Conservation (phyloP, 2,329 filamentous ascomycete genomes). For the Lasiodiplodia theobromae region DNA sequence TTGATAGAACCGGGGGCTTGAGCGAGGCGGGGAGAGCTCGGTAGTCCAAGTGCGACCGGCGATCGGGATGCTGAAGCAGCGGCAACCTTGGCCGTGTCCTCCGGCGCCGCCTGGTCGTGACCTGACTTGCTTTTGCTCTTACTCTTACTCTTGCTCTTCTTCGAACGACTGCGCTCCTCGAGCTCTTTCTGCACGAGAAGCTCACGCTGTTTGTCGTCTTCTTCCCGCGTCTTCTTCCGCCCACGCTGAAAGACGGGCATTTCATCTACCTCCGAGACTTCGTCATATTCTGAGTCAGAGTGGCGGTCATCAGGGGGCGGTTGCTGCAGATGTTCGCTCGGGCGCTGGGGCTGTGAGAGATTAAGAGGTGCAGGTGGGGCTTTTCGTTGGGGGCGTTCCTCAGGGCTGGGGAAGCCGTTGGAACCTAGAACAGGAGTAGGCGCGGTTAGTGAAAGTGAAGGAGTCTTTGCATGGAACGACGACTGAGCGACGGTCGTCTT, state of each 20-base stretch:
- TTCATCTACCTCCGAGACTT: constrained; percentile 70
- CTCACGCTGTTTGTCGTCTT: constrained; percentile 83
- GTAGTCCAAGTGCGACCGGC: constrained; percentile 35
- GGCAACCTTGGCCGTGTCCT: constrained; percentile 30
- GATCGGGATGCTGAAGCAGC: constrained; percentile 9
- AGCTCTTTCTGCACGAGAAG: constrained; percentile 70
- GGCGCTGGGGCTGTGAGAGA: constrained; percentile 59
- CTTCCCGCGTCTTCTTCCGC: constrained; percentile 82
- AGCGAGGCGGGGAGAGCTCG: constrained; percentile 48
- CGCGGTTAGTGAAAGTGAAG: constrained; percentile 47
- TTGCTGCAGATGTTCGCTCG: constrained; percentile 54
- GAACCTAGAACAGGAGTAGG: constrained; percentile 48
- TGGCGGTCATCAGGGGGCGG: constrained; percentile 60
- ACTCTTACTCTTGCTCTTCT: constrained; percentile 66
- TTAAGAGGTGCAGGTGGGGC: constrained; percentile 85
- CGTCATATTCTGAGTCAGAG: constrained; percentile 84
- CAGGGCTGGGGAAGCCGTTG: constrained; percentile 46
- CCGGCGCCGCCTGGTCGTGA: constrained; percentile 30
- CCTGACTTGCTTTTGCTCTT: constrained; percentile 51
- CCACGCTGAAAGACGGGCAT: constrained; percentile 69
- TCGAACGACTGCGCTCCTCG: constrained; percentile 74
- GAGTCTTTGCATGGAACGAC: constrained; percentile 38
- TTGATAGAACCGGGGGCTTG: constrained; percentile 46
- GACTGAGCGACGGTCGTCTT: constrained; percentile 20
- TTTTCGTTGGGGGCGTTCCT: constrained; percentile 68